phyloP scores from a whole-genome alignment of 2,329 filamentous ascomycete species.

The Colletotrichum sp. region DNA sequence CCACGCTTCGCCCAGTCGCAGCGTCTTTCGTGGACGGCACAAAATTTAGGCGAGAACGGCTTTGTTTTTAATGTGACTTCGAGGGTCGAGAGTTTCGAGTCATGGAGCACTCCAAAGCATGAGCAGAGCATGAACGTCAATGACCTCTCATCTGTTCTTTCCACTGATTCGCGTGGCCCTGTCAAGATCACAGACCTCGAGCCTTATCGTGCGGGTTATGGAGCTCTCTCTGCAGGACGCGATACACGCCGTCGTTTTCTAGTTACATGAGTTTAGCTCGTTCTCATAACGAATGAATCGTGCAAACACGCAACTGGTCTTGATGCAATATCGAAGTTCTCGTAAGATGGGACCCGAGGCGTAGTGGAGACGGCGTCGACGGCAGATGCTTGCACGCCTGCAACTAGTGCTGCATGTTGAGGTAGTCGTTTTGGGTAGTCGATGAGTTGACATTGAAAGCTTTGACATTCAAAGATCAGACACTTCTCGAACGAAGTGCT shows the following conservation, averaged over 20 bases:
- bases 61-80: background rate
- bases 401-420: background rate
- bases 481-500: background rate
- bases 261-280: background rate
- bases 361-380: background rate
- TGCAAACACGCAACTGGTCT: background rate
- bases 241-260: background rate
- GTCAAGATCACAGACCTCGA: background rate
- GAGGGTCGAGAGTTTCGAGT: background rate
- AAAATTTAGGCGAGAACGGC: background rate
- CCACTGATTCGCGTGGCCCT: background rate
- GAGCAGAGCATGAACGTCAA: background rate
- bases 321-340: background rate
- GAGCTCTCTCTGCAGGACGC: background rate
- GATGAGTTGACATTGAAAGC: background rate
- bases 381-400: background rate
- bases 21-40: background rate
- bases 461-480: background rate
- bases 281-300: background rate
- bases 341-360: background rate
- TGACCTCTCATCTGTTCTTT: background rate
- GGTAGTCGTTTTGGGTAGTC: background rate
- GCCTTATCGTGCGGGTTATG: background rate
- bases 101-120: background rate
- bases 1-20: slow-evolving; percentile 9